Conservation (phyloP, 345 rosid genomes). For the Eucalyptus marginata region DNA sequence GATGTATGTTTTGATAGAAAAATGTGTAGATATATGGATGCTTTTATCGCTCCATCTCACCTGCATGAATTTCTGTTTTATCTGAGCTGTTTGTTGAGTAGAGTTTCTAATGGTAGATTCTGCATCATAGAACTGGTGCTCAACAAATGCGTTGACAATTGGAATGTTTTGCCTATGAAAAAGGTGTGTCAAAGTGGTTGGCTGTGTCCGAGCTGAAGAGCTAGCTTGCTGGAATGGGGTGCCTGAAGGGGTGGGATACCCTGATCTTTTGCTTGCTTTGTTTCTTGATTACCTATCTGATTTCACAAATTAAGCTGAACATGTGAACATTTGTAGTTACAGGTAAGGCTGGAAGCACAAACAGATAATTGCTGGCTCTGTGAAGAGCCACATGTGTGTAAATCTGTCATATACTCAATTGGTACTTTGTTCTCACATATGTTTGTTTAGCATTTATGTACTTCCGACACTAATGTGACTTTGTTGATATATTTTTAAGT, state of each 20-base stretch:
- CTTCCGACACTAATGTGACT: background rate
- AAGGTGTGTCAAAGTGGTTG: constrained; percentile 65
- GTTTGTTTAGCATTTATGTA: background rate
- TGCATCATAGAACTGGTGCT: background rate
- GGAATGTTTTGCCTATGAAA: background rate
- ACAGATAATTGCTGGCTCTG: constrained; percentile 87
- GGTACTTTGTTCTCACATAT: background rate
- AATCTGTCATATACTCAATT: background rate
- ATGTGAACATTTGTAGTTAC: background rate
- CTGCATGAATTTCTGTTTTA: background rate
- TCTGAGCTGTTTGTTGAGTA: background rate
- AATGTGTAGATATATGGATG: background rate
- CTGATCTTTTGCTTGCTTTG: background rate
- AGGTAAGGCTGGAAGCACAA: constrained; percentile 86
- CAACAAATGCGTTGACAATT: too few relatives aligned
- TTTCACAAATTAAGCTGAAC: background rate
- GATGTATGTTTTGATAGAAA: background rate
- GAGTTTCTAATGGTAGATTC: background rate
- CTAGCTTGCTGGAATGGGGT: constrained; percentile 41
- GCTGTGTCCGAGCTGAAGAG: constrained; percentile 39
- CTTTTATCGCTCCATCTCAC: background rate
- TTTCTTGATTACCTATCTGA: background rate
- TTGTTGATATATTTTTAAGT: background rate
- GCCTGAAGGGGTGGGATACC: constrained; percentile 30
- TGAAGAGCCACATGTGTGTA: constrained; percentile 59